Evolutionary conservation across 75 land plant species (phyloP), one percentile per base, ranked within the genome.

Genomic region (Cunninghamia lanceolata): DNA sequence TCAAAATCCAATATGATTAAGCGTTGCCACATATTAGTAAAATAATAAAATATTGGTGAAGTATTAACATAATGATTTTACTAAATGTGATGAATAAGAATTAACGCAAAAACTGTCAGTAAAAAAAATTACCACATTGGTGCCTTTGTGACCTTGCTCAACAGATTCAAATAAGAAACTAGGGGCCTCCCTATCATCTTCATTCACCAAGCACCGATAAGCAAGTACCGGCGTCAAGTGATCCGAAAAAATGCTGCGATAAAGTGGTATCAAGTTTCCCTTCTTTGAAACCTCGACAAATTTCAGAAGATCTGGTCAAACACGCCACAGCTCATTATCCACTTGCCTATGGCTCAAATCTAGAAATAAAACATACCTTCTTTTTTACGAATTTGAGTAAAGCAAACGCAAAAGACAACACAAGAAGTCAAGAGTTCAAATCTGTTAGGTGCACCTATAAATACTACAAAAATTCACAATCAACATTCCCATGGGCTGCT

Each of bases 171-270:
- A 94, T 46, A 96, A 80, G 87, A 97, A 98, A 87, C 99, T 96
- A 35, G 99, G 99, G 40, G 99, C 98, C 14, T 96, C 97, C n/a
- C 95, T 82, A 40, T 98, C 97, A 71, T 96, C 97, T 87, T 94
- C 95, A 82, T 88, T 93, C 6, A 98, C 99, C 68, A 98, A 87
- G 88, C 98, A 98, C 3, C 99, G 94, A 84, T 96, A 98, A 13
- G 99, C 99, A 28, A 95, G 90, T 43, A 98, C 96, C 13, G 99
- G 99, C 21, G 97, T 96, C 46, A 98, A 84, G 73, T 96, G 99
- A 85, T 98, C 99, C 32, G 93, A 92, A 88, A 98, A 94, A 77
- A 98, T 96, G 83, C 93, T 93, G 32, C 89, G 87, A 84, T 88
- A 91, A 6, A 98, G 87, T 32, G 99, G 99, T 66, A 98, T 87